Evolutionary conservation across 768 basidiomycete species (phyloP).

Genomic region (Hemileccinum impolitum): DNA sequence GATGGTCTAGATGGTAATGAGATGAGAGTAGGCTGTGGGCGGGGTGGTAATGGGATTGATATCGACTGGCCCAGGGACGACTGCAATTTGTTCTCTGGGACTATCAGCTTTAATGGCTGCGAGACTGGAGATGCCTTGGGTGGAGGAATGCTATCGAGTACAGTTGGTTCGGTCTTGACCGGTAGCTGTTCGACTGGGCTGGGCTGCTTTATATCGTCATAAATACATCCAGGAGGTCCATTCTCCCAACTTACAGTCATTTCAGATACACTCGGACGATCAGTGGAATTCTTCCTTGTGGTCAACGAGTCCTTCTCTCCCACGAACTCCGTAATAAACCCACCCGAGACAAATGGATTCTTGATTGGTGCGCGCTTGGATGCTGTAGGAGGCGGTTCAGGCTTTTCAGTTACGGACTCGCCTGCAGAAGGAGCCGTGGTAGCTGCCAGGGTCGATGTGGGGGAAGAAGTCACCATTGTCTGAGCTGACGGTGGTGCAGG

Average conservation of each 20-base stretch:
- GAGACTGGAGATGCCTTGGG: constrained; percentile 9
- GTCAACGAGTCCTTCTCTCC: constrained; percentile 24
- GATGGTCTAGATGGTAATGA: constrained; percentile 19
- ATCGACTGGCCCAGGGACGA: constrained; percentile 5
- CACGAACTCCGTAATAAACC: constrained; percentile 46
- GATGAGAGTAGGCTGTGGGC: constrained; percentile 4
- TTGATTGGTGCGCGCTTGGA: constrained; percentile 21
- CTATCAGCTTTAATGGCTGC: constrained; percentile 8
- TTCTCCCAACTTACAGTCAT: constrained; percentile 11
- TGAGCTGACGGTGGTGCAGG: constrained; percentile 13
- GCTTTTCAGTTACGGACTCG: constrained; percentile 12
- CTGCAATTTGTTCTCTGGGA: constrained; percentile 13
- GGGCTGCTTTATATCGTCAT: constrained; percentile 11
- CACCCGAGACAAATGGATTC: constrained; percentile 52
- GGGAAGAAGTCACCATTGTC: constrained; percentile 19
- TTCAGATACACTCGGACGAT: constrained; percentile 13
- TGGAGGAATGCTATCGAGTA: constrained; percentile 11
- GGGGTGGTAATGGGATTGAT: constrained; percentile 12
- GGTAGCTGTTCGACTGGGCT: constrained; percentile 11
- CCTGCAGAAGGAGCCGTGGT: constrained; percentile 4
- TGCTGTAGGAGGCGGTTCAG: not conserved
- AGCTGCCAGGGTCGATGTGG: constrained; percentile 15
- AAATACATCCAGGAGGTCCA: not conserved
- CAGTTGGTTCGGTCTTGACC: constrained; percentile 21
- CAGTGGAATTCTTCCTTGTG: constrained; percentile 20